phyloP scores from a whole-genome alignment of 164 flowering plant genomes.

The Aristolochia contorta region DNA sequence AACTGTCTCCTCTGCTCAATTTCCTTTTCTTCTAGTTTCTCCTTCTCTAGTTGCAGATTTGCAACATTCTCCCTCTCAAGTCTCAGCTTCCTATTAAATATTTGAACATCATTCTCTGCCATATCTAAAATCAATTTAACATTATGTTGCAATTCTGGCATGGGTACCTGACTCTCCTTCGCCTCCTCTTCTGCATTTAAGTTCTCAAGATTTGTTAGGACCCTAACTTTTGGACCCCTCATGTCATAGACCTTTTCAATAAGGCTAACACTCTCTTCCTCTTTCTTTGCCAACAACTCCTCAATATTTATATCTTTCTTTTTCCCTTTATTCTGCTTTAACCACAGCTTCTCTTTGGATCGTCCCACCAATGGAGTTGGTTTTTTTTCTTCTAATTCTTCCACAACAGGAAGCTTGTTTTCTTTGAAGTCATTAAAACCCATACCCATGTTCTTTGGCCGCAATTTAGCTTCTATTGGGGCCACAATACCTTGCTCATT shows the following conservation, averaged over 20 bases:
- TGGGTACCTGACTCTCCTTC: conserved; percentile 55
- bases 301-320: conserved; percentile 51
- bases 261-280: conserved; percentile 50
- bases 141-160: conserved; percentile 91
- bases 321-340: conserved; percentile 28
- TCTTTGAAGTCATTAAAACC: conserved; percentile 72
- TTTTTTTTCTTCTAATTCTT: conserved; percentile 36
- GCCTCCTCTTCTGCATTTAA: conserved; percentile 71
- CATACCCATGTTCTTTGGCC: conserved; percentile 86
- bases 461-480: conserved; percentile 65
- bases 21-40: conserved; percentile 48
- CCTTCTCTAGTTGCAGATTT: conserved; percentile 61
- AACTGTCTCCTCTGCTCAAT: conserved; percentile 46
- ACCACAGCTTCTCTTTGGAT: conserved; percentile 45
- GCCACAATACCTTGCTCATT: conserved; percentile 77
- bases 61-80: conserved; percentile 63
- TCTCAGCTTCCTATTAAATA: conserved; percentile 54
- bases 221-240: conserved; percentile 90
- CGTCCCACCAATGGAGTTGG: conserved; percentile 9
- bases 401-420: conserved; percentile 23
- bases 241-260: conserved; percentile 80
- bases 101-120: conserved; percentile 63
- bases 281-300: conserved; percentile 57
- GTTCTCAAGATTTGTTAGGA: conserved; percentile 70
- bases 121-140: conserved; percentile 56